These are phyloP conservation scores for Botryotinia narcissicola DNA, from an alignment of 2,329 filamentous ascomycete species.

Conservation along the genomic window DNA sequence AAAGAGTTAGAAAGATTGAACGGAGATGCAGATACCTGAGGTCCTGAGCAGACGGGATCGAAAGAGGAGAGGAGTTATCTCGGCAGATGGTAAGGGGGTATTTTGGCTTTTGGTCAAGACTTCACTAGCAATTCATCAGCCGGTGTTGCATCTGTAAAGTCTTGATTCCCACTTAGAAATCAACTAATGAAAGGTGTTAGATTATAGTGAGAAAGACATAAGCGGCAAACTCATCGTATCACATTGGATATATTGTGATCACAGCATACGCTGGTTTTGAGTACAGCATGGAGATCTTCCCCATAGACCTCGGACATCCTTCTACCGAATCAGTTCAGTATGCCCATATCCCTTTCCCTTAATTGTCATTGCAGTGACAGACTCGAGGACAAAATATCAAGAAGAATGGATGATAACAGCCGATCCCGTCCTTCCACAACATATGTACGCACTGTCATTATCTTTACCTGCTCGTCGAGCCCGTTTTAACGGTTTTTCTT, in stretches of 20 bases:
- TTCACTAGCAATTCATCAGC: background rate
- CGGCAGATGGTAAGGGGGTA: background rate
- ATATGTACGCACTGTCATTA: background rate
- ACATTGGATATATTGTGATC: background rate
- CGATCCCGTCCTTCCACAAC: background rate
- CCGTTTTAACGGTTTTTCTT: background rate
- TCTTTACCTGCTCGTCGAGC: background rate
- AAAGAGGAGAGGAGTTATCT: background rate
- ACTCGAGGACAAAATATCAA: background rate
- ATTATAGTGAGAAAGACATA: background rate
- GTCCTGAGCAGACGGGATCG: background rate
- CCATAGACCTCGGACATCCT: conserved; percentile 4
- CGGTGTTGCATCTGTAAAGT: background rate
- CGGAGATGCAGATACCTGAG: background rate
- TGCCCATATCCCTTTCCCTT: background rate
- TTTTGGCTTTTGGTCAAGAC: background rate
- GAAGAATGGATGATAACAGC: background rate
- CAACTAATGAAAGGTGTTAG: background rate
- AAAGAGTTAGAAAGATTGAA: background rate
- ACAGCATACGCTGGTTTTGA: background rate
- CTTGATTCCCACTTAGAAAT: background rate
- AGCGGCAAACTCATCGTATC: background rate
- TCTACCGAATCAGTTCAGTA: background rate
- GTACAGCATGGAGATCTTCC: background rate
- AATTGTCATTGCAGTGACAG: background rate